These are phyloP conservation scores for Populus hybrid DNA, from an alignment of 441 rosid species.

Conservation along the genomic window DNA sequence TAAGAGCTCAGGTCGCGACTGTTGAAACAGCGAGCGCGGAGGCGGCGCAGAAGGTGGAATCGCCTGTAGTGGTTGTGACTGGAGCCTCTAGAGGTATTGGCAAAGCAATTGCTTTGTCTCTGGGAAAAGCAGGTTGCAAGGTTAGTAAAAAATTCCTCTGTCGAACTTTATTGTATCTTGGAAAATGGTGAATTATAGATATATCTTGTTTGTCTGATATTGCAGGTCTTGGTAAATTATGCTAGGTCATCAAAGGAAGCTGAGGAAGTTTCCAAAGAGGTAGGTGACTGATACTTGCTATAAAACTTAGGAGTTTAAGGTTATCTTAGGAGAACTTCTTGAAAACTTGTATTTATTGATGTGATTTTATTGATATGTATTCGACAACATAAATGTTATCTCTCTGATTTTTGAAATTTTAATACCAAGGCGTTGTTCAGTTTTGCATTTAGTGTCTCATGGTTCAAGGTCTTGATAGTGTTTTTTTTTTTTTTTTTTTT, in stretches of 20 bases:
- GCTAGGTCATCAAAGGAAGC: constrained; percentile 79
- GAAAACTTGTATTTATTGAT: background rate
- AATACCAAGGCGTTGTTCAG: background rate
- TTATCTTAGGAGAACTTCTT: background rate
- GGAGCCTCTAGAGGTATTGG: constrained; percentile 91
- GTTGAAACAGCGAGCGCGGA: constrained; percentile 28
- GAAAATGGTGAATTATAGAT: background rate
- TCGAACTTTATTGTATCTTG: background rate
- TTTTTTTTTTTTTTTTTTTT: too few relatives aligned
- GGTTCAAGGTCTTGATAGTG: background rate
- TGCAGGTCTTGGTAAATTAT: constrained; percentile 75
- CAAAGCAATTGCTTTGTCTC: constrained; percentile 59
- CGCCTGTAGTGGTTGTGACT: constrained; percentile 66
- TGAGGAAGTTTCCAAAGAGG: constrained; percentile 73
- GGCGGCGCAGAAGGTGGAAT: constrained; percentile 36
- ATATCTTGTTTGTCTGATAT: constrained; percentile 3
- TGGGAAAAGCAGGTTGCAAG: constrained; percentile 81
- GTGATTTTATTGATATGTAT: background rate
- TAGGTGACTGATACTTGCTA: constrained; percentile 2
- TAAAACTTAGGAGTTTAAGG: background rate
- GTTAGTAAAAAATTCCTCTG: constrained; percentile 27
- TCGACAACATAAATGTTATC: background rate
- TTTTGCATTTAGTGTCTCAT: background rate
- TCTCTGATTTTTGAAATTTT: background rate
- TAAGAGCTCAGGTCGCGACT: constrained; percentile 61